Evolutionary conservation across 2,329 filamentous ascomycete species (phyloP).

Genomic region (Seiridium unicorne): DNA sequence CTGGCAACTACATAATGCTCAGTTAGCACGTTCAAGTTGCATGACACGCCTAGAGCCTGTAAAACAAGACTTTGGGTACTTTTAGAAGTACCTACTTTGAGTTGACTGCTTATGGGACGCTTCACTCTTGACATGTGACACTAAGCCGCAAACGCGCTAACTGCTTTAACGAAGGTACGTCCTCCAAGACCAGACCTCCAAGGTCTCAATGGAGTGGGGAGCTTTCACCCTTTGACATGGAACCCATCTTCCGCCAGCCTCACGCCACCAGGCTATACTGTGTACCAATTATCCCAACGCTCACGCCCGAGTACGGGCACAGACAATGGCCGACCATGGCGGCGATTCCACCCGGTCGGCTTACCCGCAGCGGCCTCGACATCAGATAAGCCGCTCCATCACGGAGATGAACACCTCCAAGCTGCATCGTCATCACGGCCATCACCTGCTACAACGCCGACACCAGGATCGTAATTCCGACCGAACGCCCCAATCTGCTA

Average conservation of each 20-base stretch:
- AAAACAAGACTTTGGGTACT: no score
- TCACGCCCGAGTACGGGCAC: background rate
- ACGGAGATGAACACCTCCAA: constrained; percentile 50
- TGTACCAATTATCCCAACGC: background rate
- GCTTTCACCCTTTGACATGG: background rate
- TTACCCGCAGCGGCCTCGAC: constrained; percentile 39
- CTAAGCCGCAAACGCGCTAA: background rate
- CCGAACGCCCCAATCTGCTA: constrained; percentile 24
- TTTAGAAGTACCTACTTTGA: background rate
- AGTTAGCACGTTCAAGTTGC: no score
- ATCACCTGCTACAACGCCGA: constrained; percentile 32
- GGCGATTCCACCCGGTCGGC: constrained; percentile 26
- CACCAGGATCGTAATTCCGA: constrained; percentile 30
- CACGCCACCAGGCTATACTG: background rate
- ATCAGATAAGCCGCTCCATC: constrained; percentile 56
- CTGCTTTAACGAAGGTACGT: background rate
- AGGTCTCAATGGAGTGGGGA: background rate
- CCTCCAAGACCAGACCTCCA: background rate
- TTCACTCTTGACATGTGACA: background rate
- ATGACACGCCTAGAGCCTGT: no score
- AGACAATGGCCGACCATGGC: constrained; percentile 32
- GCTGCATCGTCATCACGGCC: constrained; percentile 33
- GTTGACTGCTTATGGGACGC: background rate
- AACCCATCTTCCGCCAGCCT: background rate
- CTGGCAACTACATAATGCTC: no score